Conservation (phyloP, 176 grass and related monocot genomes). For the Hordeum marinum region DNA sequence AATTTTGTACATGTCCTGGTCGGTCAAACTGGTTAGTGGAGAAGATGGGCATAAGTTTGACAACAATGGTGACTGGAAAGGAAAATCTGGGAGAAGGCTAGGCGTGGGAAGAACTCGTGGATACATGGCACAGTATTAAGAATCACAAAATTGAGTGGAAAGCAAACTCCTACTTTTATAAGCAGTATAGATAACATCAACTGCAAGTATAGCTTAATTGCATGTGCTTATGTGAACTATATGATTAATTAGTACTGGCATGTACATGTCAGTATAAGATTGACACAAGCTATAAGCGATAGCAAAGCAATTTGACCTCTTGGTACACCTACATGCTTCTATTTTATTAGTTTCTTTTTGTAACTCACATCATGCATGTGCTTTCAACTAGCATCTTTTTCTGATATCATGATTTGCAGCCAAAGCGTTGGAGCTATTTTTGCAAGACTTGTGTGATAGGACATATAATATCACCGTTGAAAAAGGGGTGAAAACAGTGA, state of each 20-base stretch:
- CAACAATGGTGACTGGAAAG: not conserved
- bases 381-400: not conserved
- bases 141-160: not conserved
- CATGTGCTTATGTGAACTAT: not conserved
- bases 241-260: not conserved
- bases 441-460: slow-evolving; percentile 94
- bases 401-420: slow-evolving; percentile 45
- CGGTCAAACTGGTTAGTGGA: not conserved
- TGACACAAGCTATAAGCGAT: not conserved
- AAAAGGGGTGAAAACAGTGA: slow-evolving; percentile 78
- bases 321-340: not conserved
- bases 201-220: not conserved
- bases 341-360: not conserved
- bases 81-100: not conserved
- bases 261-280: not conserved
- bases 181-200: not conserved
- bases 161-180: not conserved
- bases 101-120: not conserved
- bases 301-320: not conserved
- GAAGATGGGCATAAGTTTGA: not conserved
- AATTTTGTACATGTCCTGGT: not conserved
- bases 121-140: not conserved
- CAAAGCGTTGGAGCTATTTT: slow-evolving; percentile 95
- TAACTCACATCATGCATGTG: not conserved
- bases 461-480: slow-evolving; percentile 74